These are phyloP conservation scores for Lodderomyces jiufengensis DNA, from an alignment of 1,139 yeast genomes.

Conservation along the genomic window DNA sequence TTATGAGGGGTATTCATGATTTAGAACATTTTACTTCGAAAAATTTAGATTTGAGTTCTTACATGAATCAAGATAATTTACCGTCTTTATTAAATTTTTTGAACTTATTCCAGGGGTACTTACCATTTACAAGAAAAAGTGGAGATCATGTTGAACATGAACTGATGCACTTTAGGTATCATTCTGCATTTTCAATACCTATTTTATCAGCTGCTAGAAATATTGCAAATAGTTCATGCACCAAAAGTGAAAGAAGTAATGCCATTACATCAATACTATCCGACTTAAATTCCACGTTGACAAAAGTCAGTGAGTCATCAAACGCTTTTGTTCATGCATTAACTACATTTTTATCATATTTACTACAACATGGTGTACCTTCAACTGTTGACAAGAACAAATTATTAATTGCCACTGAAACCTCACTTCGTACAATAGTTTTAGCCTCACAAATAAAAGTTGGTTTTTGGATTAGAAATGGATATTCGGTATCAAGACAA, in stretches of 20 bases:
- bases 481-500: conserved; percentile 50
- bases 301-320: conserved; percentile 44
- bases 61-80: conserved; percentile 30
- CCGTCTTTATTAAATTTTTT: conserved; percentile 38
- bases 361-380: conserved; percentile 32
- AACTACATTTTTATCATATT: conserved; percentile 47
- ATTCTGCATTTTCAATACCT: conserved; percentile 45
- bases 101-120: conserved; percentile 55
- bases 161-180: conserved; percentile 45
- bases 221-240: conserved; percentile 34
- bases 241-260: neutral
- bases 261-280: no score
- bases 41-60: conserved; percentile 20
- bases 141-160: conserved; percentile 71
- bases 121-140: conserved; percentile 51
- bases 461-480: conserved; percentile 91
- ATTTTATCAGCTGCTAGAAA: conserved; percentile 44
- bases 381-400: conserved; percentile 16
- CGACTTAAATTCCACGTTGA: conserved; percentile 5
- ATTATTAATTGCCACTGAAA: conserved; percentile 48
- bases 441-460: conserved; percentile 69
- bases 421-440: conserved; percentile 59
- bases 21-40: conserved; percentile 44
- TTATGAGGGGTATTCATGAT: conserved; percentile 37
- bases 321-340: conserved; percentile 60